Percentiles rank a stretch among this genome's conserved stretches.
phyloP scores from a whole-genome alignment of 2,329 filamentous ascomycete species.

The Meredithiella fracta region DNA sequence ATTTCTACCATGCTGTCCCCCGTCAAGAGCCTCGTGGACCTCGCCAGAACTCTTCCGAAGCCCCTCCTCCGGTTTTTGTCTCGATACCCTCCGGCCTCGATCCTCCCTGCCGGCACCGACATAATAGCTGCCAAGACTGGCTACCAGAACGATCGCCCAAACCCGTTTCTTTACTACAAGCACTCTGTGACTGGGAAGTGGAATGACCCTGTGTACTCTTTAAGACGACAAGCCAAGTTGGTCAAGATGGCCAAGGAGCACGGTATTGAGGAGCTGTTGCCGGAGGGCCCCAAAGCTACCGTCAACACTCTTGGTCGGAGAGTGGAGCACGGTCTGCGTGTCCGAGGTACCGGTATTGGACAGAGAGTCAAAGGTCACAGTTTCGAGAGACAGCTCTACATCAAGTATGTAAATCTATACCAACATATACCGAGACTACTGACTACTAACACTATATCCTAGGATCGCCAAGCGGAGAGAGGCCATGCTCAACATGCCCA shows the following conservation, averaged over 20 bases:
- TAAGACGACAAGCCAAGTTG: slow-evolving; percentile 77
- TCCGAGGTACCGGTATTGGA: slow-evolving; percentile 85
- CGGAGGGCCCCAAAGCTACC: slow-evolving; percentile 59
- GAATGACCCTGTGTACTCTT: slow-evolving; percentile 68
- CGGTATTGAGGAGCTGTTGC: slow-evolving; percentile 67
- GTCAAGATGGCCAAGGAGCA: slow-evolving; percentile 68
- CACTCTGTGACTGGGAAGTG: slow-evolving; percentile 66
- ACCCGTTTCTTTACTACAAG: slow-evolving; percentile 70
- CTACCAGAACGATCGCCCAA: slow-evolving; percentile 43
- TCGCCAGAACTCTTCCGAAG: slow-evolving; percentile 58
- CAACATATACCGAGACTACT: neutral
- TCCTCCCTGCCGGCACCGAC: slow-evolving; percentile 31
- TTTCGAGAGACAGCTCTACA: slow-evolving; percentile 74
- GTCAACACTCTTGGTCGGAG: slow-evolving; percentile 53
- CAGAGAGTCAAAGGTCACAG: slow-evolving; percentile 90
- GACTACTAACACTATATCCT: slow-evolving; percentile 12
- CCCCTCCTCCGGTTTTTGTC: slow-evolving; percentile 76
- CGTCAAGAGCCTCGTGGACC: slow-evolving; percentile 24
- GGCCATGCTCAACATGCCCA: slow-evolving; percentile 90
- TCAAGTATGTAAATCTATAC: slow-evolving; percentile 36
- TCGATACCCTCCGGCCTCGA: slow-evolving; percentile 61
- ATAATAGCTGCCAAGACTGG: slow-evolving; percentile 27
- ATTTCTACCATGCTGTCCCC: slow-evolving; percentile 22
- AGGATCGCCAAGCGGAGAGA: slow-evolving; percentile 76
- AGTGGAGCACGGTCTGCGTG: slow-evolving; percentile 62